Conservation (phyloP, 2,329 filamentous ascomycete genomes). For the Ophidiomyces ophidiicola region DNA sequence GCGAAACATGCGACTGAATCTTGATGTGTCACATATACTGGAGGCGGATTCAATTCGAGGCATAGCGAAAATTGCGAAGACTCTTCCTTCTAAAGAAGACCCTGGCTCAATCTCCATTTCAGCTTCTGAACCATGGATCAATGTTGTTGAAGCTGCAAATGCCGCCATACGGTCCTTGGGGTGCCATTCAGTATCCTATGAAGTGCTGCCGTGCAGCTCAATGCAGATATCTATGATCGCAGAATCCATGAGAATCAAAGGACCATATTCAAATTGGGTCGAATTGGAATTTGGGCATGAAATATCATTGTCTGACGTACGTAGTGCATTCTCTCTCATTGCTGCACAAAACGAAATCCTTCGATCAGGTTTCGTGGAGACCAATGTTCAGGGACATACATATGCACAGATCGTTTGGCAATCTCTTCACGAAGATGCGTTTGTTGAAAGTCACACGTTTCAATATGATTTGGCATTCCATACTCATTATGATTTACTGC, state of each 20-base stretch:
- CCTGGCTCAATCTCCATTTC: slow-evolving; percentile 5
- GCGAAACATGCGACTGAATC: slow-evolving; percentile 42
- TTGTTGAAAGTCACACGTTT: slow-evolving; percentile 33
- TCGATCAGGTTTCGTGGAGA: slow-evolving; percentile 58
- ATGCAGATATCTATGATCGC: slow-evolving; percentile 70
- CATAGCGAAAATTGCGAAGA: slow-evolving; percentile 24
- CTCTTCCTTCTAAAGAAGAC: slow-evolving; percentile 16
- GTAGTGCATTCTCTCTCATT: slow-evolving; percentile 40
- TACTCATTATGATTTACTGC: slow-evolving; percentile 32
- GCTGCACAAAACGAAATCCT: slow-evolving; percentile 52
- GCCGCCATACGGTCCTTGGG: slow-evolving; percentile 33
- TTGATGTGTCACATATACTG: slow-evolving; percentile 52
- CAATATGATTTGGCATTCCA: slow-evolving; percentile 32
- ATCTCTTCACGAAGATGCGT: slow-evolving; percentile 32
- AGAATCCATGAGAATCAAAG: slow-evolving; percentile 51
- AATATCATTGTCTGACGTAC: slow-evolving; percentile 32
- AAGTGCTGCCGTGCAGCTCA: slow-evolving; percentile 52
- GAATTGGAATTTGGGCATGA: slow-evolving; percentile 45
- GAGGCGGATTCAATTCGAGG: slow-evolving; percentile 39
- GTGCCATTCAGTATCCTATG: slow-evolving; percentile 20
- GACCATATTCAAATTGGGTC: slow-evolving; percentile 67
- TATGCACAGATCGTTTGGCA: slow-evolving; percentile 57
- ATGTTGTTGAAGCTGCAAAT: slow-evolving; percentile 21
- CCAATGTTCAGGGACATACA: slow-evolving; percentile 32
- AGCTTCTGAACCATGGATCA: slow-evolving; percentile 15